These are phyloP conservation scores for Besnoitia besnoiti DNA, from an alignment of 169 alveolate genomes.

Conservation along the genomic window DNA sequence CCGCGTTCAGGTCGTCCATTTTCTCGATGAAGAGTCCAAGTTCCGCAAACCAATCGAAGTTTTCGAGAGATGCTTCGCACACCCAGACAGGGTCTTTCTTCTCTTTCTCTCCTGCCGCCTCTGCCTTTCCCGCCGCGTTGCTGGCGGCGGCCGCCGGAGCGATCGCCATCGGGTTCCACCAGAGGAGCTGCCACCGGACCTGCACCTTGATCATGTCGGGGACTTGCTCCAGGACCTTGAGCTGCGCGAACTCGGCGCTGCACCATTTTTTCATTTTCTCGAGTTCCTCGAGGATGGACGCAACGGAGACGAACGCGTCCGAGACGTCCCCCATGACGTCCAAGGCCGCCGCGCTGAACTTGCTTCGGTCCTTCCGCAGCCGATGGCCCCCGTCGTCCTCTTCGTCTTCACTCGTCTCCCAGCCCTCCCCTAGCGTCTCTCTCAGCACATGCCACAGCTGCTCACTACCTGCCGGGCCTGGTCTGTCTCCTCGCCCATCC, in stretches of 20 bases:
- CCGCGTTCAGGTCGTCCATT: neutral
- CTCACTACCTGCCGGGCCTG: neutral
- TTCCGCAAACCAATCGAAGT: neutral
- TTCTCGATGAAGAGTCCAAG: neutral
- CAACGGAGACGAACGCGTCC: neutral
- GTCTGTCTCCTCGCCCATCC: neutral
- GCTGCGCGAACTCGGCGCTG: neutral
- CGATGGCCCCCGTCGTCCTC: neutral
- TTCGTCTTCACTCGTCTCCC: constrained; percentile 27
- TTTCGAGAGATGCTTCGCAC: neutral
- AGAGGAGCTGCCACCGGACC: constrained; percentile 9
- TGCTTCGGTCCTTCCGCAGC: neutral
- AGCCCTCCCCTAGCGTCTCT: neutral
- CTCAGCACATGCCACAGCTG: neutral
- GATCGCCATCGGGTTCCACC: constrained; percentile 11
- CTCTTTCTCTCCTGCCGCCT: neutral
- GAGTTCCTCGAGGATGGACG: neutral
- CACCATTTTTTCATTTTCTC: neutral
- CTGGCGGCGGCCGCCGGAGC: neutral
- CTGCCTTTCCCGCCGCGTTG: neutral
- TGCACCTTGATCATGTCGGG: constrained; percentile 2
- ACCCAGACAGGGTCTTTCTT: neutral
- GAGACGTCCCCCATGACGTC: constrained; percentile 16
- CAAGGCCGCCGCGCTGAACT: neutral
- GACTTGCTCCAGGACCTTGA: neutral